phyloP scores from a whole-genome alignment of 2,329 filamentous ascomycete species.

The Ceratocystiopsis brevicomis region DNA sequence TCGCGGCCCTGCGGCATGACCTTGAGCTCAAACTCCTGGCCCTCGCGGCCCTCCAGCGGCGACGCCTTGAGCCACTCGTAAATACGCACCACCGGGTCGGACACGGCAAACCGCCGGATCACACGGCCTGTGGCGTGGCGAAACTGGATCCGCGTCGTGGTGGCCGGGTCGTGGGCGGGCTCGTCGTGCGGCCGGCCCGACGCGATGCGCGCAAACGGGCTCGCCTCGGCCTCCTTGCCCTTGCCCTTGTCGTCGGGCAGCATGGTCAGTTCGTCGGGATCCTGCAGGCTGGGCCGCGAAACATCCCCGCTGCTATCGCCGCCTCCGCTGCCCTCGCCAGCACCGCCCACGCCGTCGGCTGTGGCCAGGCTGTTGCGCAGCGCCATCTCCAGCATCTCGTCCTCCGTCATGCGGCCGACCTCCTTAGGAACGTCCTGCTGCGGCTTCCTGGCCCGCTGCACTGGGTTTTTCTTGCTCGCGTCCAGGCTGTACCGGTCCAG shows the following conservation, averaged over 20 bases:
- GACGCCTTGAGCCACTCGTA: slow-evolving; percentile 96
- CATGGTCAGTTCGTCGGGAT: slow-evolving; percentile 78
- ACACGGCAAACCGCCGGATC: slow-evolving; percentile 64
- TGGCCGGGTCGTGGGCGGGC: slow-evolving; percentile 42
- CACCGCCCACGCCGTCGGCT: slow-evolving; percentile 5
- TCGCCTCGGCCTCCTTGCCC: slow-evolving; percentile 13
- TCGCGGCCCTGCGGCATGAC: slow-evolving; percentile 62
- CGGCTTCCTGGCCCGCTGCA: slow-evolving; percentile 61
- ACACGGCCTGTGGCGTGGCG: slow-evolving; percentile 67
- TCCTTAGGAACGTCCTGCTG: slow-evolving; percentile 43
- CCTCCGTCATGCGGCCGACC: slow-evolving; percentile 80
- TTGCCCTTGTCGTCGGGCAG: slow-evolving; percentile 30
- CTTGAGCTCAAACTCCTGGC: slow-evolving; percentile 70
- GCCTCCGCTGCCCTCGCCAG: neutral
- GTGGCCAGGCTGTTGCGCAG: slow-evolving; percentile 69
- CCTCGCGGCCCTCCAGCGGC: slow-evolving; percentile 59
- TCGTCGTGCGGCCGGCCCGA: slow-evolving; percentile 57
- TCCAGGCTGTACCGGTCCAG: slow-evolving; percentile 91
- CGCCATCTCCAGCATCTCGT: slow-evolving; percentile 92
- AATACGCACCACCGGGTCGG: slow-evolving; percentile 61
- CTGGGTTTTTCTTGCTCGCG: slow-evolving; percentile 77
- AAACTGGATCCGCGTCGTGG: slow-evolving; percentile 82
- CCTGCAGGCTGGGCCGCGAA: slow-evolving; percentile 38
- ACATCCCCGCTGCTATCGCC: slow-evolving; percentile 18
- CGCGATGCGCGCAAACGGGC: slow-evolving; percentile 50